These are phyloP conservation scores for Termitomyces sp. DNA, from an alignment of 768 basidiomycete genomes.

Conservation along the genomic window DNA sequence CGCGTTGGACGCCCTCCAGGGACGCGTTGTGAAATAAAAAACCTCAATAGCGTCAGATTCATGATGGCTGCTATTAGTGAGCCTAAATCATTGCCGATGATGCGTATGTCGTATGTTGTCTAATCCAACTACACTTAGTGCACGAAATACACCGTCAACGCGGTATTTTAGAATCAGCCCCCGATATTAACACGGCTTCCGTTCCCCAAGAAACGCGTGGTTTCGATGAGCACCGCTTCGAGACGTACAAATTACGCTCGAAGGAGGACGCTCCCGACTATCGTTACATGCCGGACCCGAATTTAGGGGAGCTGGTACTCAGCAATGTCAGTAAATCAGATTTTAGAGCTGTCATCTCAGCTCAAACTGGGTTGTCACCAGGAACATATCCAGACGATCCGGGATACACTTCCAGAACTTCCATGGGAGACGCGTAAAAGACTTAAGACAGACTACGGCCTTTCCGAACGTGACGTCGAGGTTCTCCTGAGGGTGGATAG, in stretches of 20 bases:
- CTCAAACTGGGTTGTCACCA: slow-evolving; percentile 29
- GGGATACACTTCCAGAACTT: slow-evolving; percentile 66
- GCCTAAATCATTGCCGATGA: neutral
- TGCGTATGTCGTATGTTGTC: neutral
- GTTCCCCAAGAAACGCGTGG: slow-evolving; percentile 89
- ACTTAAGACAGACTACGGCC: slow-evolving; percentile 43
- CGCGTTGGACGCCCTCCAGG: slow-evolving; percentile 59
- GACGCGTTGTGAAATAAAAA: slow-evolving; percentile 95
- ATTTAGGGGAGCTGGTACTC: slow-evolving; percentile 73
- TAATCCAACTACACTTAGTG: slow-evolving; percentile 38
- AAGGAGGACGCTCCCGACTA: slow-evolving; percentile 98
- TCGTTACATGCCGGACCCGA: slow-evolving; percentile 97
- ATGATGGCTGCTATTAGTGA: slow-evolving; percentile 86
- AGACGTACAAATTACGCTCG: slow-evolving; percentile 79
- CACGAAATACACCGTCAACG: slow-evolving; percentile 84
- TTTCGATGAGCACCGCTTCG: slow-evolving; percentile 77
- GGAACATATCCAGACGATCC: slow-evolving; percentile 60
- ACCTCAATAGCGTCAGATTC: slow-evolving; percentile 88
- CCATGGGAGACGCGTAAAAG: slow-evolving; percentile 62
- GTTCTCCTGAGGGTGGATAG: slow-evolving; percentile 75
- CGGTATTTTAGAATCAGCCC: slow-evolving; percentile 41
- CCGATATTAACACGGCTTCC: slow-evolving; percentile 28
- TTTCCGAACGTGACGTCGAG: slow-evolving; percentile 67
- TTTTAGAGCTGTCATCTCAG: slow-evolving; percentile 1
- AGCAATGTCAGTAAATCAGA: slow-evolving; percentile 38